phyloP scores from a whole-genome alignment of 2,329 filamentous ascomycete genomes.

The Nothophaeocryptopus gaeumannii region DNA sequence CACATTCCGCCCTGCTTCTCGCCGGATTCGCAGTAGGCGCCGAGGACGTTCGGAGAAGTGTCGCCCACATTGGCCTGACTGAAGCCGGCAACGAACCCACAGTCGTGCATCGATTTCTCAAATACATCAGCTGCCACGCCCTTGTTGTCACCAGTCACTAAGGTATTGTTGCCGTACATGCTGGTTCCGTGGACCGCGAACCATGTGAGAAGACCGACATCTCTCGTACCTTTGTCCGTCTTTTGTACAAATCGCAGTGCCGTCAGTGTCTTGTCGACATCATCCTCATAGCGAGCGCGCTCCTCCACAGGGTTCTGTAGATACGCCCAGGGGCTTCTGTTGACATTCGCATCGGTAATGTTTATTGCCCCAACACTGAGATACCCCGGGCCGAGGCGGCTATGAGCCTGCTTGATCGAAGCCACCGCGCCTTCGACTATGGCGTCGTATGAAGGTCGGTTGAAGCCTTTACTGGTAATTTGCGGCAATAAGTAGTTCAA shows the following conservation, averaged over 20 bases:
- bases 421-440: slow-evolving; percentile 82
- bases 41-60: slow-evolving; percentile 81
- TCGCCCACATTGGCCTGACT: slow-evolving; percentile 90
- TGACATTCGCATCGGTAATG: slow-evolving; percentile 76
- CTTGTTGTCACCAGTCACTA: slow-evolving; percentile 94
- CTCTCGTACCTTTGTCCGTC: slow-evolving; percentile 69
- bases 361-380: slow-evolving; percentile 68
- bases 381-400: slow-evolving; percentile 65
- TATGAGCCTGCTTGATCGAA: slow-evolving; percentile 79
- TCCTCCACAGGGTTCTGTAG: slow-evolving; percentile 79
- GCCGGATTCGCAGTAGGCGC: slow-evolving; percentile 86
- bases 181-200: slow-evolving; percentile 91
- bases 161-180: slow-evolving; percentile 84
- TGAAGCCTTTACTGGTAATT: slow-evolving; percentile 82
- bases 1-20: slow-evolving; percentile 62
- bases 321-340: slow-evolving; percentile 84
- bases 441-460: slow-evolving; percentile 80
- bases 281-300: slow-evolving; percentile 62
- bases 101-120: slow-evolving; percentile 60
- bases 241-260: slow-evolving; percentile 67
- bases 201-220: slow-evolving; percentile 81
- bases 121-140: slow-evolving; percentile 84
- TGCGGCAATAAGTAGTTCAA: slow-evolving; percentile 92
- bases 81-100: slow-evolving; percentile 83
- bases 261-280: slow-evolving; percentile 75